Evolutionary conservation across 2,329 filamentous ascomycete species (phyloP).

Genomic region (Amylocarpus encephaloides): DNA sequence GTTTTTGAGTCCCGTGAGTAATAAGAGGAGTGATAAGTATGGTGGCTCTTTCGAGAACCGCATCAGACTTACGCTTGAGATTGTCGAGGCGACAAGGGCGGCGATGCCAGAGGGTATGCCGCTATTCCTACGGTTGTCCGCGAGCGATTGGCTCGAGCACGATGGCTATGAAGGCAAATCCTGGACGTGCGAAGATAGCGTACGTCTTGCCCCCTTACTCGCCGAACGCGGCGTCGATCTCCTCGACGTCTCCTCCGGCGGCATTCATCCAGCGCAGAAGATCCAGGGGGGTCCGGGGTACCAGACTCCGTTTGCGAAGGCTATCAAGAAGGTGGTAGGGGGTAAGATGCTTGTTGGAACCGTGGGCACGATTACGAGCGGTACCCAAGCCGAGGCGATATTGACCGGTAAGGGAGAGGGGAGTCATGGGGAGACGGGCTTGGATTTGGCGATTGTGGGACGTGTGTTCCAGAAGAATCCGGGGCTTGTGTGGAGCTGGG

Average conservation of each 20-base stretch:
- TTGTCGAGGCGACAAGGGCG: constrained; percentile 55
- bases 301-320: constrained; percentile 64
- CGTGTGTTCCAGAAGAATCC: constrained; percentile 55
- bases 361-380: constrained; percentile 45
- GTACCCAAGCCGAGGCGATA: constrained; percentile 41
- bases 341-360: constrained; percentile 44
- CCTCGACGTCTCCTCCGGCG: constrained; percentile 65
- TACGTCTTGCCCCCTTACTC: constrained; percentile 55
- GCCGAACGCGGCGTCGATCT: constrained; percentile 65
- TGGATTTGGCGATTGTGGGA: constrained; percentile 46
- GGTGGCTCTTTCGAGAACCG: constrained; percentile 69
- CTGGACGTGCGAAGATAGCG: constrained; percentile 62
- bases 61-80: constrained; percentile 59
- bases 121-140: constrained; percentile 66
- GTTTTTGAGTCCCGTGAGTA: constrained; percentile 65
- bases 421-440: constrained; percentile 34
- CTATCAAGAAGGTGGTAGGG: constrained; percentile 66
- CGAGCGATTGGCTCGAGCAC: constrained; percentile 68
- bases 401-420: constrained; percentile 42
- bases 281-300: constrained; percentile 57
- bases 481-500: constrained; percentile 48
- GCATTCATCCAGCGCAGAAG: constrained; percentile 53
- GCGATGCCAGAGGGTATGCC: constrained; percentile 63
- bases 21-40: constrained; percentile 61
- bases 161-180: constrained; percentile 47